Evolutionary conservation across 176 grass and related monocot species (phyloP).

Genomic region (Oryza officinalis): DNA sequence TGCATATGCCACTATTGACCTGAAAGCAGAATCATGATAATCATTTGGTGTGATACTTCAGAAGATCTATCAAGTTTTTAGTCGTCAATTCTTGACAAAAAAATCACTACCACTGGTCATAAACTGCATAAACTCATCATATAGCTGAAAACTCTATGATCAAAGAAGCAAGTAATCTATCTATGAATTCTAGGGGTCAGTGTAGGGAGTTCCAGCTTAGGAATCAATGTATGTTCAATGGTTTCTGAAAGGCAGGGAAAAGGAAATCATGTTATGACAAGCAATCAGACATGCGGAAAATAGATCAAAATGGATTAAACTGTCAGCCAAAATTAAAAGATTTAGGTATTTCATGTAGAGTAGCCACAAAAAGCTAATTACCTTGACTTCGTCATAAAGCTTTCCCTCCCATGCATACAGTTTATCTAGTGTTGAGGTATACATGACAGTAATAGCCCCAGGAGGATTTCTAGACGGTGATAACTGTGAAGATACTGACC

Average conservation of each 20-base stretch:
- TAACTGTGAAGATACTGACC: constrained; percentile 57
- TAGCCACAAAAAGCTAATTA: constrained; percentile 14
- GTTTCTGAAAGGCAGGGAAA: neutral
- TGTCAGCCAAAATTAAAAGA: neutral
- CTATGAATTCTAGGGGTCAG: neutral
- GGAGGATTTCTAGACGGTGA: constrained; percentile 51
- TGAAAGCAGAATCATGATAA: constrained; percentile 30
- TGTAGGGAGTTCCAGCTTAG: neutral
- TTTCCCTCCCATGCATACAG: constrained; percentile 76
- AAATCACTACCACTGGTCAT: neutral
- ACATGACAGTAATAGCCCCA: constrained; percentile 49
- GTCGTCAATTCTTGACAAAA: too few relatives aligned
- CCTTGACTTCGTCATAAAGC: constrained; percentile 94
- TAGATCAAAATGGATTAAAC: neutral
- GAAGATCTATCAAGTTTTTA: neutral
- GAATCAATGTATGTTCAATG: neutral
- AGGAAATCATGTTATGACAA: too few relatives aligned
- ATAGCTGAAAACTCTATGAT: neutral
- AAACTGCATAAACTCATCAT: neutral
- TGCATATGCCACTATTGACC: constrained; percentile 57
- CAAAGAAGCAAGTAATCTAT: neutral
- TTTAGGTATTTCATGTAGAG: neutral
- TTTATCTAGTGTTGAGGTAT: constrained; percentile 67
- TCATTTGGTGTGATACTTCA: neutral
- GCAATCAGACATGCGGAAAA: constrained; percentile 3